Base-by-base conservation (phyloP, 2,329 filamentous ascomycete species). In the Ophiostoma sp. region DNA sequence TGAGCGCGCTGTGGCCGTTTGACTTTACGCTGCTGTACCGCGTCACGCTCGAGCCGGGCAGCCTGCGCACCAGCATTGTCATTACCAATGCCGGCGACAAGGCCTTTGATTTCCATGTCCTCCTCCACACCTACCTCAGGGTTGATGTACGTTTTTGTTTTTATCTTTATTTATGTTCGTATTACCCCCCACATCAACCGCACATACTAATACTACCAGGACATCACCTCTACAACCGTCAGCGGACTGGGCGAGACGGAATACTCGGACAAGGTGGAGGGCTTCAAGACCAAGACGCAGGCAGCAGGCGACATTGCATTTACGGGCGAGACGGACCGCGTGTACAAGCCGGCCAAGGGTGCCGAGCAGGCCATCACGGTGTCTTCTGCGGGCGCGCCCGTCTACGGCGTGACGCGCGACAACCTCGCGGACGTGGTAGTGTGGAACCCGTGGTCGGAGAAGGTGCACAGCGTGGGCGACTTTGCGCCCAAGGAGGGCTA, bases 401-500 rank as follows among this genome's bases (percentile, higher is more conserved):
- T 84, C 66, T 93, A 90, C 80, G 87, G 88, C 70, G 83, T 98
- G 68, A 86, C 89, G 55, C 87, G 95, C 71, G 92, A 97, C 78
- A 93, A 92, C 73, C 84, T 99, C 73, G 85, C 86, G 71, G 92
- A 98, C 73, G 88, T 95, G 16, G 94, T 97, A 0, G 90, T 98
- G 42, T 99, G 95, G 95, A 99, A 99, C 79, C 95, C 95, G 1
- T 97, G 94, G 93, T 83, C 84, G 55, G 91, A 93, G 72, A 96
- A 96, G 82, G 87, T 91, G 1, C 86, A 87, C 74, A 84, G 84
- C 5, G 96, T 97, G 80, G 87, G 82, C 66, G 95, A 99, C 78
- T 97, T 98, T 77, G 85, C 85, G 69, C 95, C 95, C 65, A 90
- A 96, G 76, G 90, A 93, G 67, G 95, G 91, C 49, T 98, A 89